Evolutionary conservation across 495 filamentous ascomycete genomes (phyloP).

Genomic region (Penicillium ucsense): DNA sequence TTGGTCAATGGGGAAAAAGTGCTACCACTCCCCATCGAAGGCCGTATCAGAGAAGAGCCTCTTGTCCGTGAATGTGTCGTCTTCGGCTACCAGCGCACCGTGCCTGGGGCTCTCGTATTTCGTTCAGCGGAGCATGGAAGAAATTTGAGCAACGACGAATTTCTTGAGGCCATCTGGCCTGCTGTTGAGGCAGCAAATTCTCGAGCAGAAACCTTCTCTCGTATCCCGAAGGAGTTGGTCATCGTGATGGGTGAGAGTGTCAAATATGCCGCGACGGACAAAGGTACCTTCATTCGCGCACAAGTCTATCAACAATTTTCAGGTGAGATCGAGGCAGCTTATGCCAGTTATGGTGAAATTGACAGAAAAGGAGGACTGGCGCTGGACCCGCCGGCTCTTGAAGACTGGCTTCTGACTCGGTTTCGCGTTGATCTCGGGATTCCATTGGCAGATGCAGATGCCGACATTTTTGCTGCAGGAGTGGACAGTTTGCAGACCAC

Average conservation of each 20-base stretch:
- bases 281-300: constrained; percentile 46
- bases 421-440: constrained; percentile 18
- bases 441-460: constrained; percentile 16
- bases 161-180: constrained; percentile 44
- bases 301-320: constrained; percentile 43
- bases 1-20: constrained; percentile 62
- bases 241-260: constrained; percentile 33
- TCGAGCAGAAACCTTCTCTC: constrained; percentile 41
- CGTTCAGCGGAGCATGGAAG: constrained; percentile 25
- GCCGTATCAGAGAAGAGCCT: constrained; percentile 25
- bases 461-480: constrained; percentile 45
- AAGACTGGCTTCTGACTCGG: constrained; percentile 15
- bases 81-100: constrained; percentile 29
- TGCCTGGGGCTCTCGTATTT: constrained; percentile 39
- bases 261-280: constrained; percentile 43
- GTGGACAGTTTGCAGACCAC: constrained; percentile 47
- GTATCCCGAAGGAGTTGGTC: constrained; percentile 44
- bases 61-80: constrained; percentile 29
- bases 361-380: constrained; percentile 10
- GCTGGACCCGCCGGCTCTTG: constrained; percentile 13
- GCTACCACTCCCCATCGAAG: constrained; percentile 54
- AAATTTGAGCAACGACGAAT: constrained; percentile 29
- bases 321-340: constrained; percentile 38
- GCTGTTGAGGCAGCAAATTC: constrained; percentile 39
- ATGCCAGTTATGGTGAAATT: constrained; percentile 22